Base-by-base conservation (phyloP, 23 red algal species). In the Cyanidiococcus yangmingshanensis region DNA sequence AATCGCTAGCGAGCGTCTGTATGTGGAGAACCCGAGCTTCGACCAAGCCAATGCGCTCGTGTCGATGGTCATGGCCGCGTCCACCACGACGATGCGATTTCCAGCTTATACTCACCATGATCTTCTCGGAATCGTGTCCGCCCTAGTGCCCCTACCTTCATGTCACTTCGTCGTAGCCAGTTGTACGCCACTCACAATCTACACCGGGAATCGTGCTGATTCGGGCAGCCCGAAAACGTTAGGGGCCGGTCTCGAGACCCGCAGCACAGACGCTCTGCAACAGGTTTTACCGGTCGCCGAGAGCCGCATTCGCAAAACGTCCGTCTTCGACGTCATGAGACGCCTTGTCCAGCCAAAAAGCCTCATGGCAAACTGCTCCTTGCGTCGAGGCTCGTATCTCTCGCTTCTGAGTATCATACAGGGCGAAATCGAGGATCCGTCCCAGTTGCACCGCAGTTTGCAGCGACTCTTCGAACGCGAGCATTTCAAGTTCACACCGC, bases 21-120 rank as follows among this genome's bases (percentile, higher is more conserved):
- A 91, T 68, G 50, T 91, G 0, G 85, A 85, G 2, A 84, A 91
- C 75, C 94, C 94, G 24, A 98, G 87, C 1, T 98, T 98, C 77
- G 79, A 83, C 71, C 88, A 98, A 68, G 77, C 91, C 39, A 98
- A 98, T 40, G 90, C 94, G 21, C 84, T 98, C 27, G 94, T 98
- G 18, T 88, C 94, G 29, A 92, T 88, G 0, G 94, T 98, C 24
- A 98, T 98, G 94, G 88, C 94, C 0, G 94, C 94, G 50, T 79
- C 83, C 32, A 98, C 88, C 2, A 85, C 84, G 67, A 98, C 94
- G 1, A 58, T 98, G 40, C 84, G 94, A 18, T 98, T 87, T 68
- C 94, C 94, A 15, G 87, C 87, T 27, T 91, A 98, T 79, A 98
- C 87, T 84, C 88, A 98, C 77, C 90, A 98, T 50, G 94, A 98